Evolutionary conservation across 768 basidiomycete species (phyloP).

Genomic region (Mycena venus): DNA sequence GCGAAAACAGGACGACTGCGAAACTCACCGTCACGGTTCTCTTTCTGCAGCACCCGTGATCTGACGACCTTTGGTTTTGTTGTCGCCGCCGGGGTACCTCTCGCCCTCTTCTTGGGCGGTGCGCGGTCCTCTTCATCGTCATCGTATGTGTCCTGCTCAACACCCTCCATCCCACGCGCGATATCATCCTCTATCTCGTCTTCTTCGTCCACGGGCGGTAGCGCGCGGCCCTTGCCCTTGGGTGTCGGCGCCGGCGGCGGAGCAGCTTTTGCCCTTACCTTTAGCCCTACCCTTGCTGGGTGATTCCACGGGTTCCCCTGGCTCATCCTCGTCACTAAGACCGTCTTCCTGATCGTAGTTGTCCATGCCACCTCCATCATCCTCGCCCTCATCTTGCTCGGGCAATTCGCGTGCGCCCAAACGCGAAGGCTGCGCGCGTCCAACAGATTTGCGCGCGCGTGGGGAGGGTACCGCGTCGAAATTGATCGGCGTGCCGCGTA

Average conservation of each 20-base stretch:
- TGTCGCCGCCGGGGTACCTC: background rate
- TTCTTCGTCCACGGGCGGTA: slow-evolving; percentile 52
- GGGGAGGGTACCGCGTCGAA: slow-evolving; percentile 77
- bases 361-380: slow-evolving; percentile 43
- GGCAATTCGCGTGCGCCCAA: slow-evolving; percentile 44
- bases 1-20: slow-evolving; percentile 1
- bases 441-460: slow-evolving; percentile 45
- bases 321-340: slow-evolving; percentile 62
- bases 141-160: slow-evolving; percentile 20
- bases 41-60: slow-evolving; percentile 44
- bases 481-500: slow-evolving; percentile 64
- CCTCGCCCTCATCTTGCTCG: slow-evolving; percentile 38
- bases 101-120: slow-evolving; percentile 21
- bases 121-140: slow-evolving; percentile 14
- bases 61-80: slow-evolving; percentile 15
- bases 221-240: slow-evolving; percentile 36
- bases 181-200: slow-evolving; percentile 57
- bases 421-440: slow-evolving; percentile 54
- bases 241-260: slow-evolving; percentile 50
- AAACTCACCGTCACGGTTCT: slow-evolving; percentile 52
- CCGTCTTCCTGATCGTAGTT: slow-evolving; percentile 51
- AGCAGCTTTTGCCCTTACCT: slow-evolving; percentile 48
- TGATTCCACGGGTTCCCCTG: slow-evolving; percentile 45
- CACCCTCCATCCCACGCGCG: slow-evolving; percentile 48
- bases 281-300: slow-evolving; percentile 57